A percentile compares a stretch with the other conserved stretches of the same genome.
phyloP scores from a whole-genome alignment of 352 stramenopile genomes.

The Thraustotheca clavata region DNA sequence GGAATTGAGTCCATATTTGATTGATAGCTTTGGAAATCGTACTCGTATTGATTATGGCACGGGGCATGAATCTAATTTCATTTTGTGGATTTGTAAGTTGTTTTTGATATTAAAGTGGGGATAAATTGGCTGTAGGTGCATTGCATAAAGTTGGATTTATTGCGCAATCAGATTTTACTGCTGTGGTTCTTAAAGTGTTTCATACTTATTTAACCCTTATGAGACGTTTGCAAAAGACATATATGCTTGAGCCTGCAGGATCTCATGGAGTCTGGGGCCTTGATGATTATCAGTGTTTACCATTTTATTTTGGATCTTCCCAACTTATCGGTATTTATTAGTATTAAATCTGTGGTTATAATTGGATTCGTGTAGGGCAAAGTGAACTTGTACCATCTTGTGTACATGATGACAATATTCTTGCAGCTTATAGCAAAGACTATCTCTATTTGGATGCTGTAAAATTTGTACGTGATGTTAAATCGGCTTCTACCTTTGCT shows the following conservation, averaged over 20 bases:
- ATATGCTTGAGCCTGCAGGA: constrained; percentile 98
- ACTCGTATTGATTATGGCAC: constrained; percentile 98
- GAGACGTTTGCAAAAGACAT: constrained; percentile 91
- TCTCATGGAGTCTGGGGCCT: constrained; percentile 98
- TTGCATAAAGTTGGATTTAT: constrained; percentile 89
- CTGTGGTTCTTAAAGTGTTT: constrained; percentile 87
- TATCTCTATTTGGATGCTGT: constrained; percentile 93
- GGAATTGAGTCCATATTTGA: constrained; percentile 93
- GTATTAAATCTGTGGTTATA: background rate
- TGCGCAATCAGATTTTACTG: constrained; percentile 67
- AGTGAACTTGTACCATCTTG: constrained; percentile 53
- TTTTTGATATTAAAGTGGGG: constrained; percentile 11
- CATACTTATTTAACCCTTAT: constrained; percentile 92
- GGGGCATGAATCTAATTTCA: constrained; percentile 97
- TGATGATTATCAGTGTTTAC: constrained; percentile 98
- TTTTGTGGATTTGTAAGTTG: constrained; percentile 88
- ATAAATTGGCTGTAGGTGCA: constrained; percentile 31
- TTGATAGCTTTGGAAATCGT: constrained; percentile 95
- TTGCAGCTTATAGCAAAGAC: constrained; percentile 51
- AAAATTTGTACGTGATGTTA: constrained; percentile 88
- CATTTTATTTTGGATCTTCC: constrained; percentile 96
- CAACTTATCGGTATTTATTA: constrained; percentile 75
- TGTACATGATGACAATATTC: constrained; percentile 63
- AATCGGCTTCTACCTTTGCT: constrained; percentile 85
- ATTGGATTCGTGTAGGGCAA: constrained; percentile 34